These are phyloP conservation scores for Thymus quinquecostatus DNA, from an alignment of 257 asterid genomes.

Conservation along the genomic window DNA sequence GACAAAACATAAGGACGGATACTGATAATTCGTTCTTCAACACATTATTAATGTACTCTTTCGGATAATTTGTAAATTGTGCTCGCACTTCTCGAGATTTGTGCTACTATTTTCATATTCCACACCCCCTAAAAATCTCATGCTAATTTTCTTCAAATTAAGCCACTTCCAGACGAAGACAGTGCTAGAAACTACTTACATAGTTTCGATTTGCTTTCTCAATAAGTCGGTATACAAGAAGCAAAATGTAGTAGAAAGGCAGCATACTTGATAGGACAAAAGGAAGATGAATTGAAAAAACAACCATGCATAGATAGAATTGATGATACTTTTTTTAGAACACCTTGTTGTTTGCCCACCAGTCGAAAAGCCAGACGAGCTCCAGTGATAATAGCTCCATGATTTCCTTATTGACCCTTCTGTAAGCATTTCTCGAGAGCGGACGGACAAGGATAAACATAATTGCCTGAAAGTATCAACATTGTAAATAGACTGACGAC, in stretches of 20 bases:
- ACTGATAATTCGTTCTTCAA: conserved; percentile 5
- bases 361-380: conserved; percentile 86
- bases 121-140: neutral
- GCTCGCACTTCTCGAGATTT: neutral
- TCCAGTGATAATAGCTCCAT: conserved; percentile 77
- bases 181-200: too few species aligned
- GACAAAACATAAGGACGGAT: conserved; percentile 19
- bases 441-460: conserved; percentile 71
- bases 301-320: neutral
- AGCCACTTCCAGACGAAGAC: too few species aligned
- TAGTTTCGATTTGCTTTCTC: too few species aligned
- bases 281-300: neutral
- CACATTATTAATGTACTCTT: neutral
- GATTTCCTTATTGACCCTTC: conserved; percentile 66
- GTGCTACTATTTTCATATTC: conserved; percentile 7
- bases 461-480: conserved; percentile 49
- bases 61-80: neutral
- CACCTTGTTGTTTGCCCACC: conserved; percentile 96
- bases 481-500: conserved; percentile 20
- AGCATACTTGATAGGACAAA: neutral
- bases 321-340: conserved; percentile 18
- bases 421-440: conserved; percentile 54
- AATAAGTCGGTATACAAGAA: neutral
- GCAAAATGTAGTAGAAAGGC: neutral
- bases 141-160: neutral